phyloP scores from a whole-genome alignment of 495 filamentous ascomycete species.

The Penicillium daleae region DNA sequence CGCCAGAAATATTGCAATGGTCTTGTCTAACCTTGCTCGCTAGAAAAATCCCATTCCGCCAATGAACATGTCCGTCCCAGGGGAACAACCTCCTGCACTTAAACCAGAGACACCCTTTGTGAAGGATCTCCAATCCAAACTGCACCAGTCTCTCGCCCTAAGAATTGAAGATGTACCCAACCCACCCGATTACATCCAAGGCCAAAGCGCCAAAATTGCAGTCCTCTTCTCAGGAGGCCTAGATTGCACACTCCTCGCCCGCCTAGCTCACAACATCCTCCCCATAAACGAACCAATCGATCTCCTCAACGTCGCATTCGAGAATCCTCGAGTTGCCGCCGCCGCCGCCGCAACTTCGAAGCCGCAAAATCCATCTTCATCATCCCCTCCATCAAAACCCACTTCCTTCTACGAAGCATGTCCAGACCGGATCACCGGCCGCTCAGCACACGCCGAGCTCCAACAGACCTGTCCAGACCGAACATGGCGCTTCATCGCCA shows the following conservation, averaged over 20 bases:
- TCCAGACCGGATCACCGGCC: conserved; percentile 87
- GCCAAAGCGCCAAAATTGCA: conserved; percentile 60
- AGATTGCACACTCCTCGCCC: conserved; percentile 87
- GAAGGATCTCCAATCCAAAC: conserved; percentile 55
- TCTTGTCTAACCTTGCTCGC: neutral
- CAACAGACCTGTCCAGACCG: conserved; percentile 70
- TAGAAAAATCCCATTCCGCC: conserved; percentile 62
- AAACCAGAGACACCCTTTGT: conserved; percentile 57
- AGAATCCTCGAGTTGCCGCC: conserved; percentile 78
- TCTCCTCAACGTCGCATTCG: conserved; percentile 93
- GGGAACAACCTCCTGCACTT: conserved; percentile 39
- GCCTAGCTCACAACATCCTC: conserved; percentile 79
- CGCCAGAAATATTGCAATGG: neutral
- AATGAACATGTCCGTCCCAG: conserved; percentile 61
- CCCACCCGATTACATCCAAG: conserved; percentile 41
- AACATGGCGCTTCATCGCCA: conserved; percentile 76
- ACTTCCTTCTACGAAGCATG: conserved; percentile 73
- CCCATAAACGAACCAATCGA: conserved; percentile 72
- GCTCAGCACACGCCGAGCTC: conserved; percentile 75
- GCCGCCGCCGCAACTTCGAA: conserved; percentile 39
- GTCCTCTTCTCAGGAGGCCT: conserved; percentile 94
- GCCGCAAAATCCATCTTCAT: conserved; percentile 6
- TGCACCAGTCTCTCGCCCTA: conserved; percentile 65
- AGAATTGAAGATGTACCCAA: conserved; percentile 71
- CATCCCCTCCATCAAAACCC: neutral